These are phyloP conservation scores for Xylariaceae sp. DNA, from an alignment of 2,329 filamentous ascomycete species.

Conservation along the genomic window DNA sequence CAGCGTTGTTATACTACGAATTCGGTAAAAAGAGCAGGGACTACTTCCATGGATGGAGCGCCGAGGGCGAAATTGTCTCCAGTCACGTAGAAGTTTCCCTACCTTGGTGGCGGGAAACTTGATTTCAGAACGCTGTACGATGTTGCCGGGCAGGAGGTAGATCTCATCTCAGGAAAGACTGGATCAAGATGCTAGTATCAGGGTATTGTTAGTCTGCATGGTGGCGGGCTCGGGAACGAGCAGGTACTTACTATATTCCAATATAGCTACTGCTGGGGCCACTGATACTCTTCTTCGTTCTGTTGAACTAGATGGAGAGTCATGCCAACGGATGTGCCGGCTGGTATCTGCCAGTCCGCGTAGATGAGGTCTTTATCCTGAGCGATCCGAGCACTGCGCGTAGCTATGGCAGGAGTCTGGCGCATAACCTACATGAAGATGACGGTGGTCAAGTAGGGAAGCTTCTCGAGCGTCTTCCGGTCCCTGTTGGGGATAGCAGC, in stretches of 20 bases:
- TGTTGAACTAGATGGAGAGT: slow-evolving; percentile 18
- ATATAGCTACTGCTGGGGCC: slow-evolving; percentile 18
- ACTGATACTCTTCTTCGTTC: slow-evolving; percentile 19
- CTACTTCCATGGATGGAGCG: slow-evolving; percentile 11
- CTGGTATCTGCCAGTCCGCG: neutral
- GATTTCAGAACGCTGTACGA: slow-evolving; percentile 14
- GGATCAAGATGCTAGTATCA: too few relatives aligned
- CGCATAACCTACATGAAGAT: slow-evolving; percentile 41
- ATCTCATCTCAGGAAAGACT: slow-evolving; percentile 21
- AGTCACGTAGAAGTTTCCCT: slow-evolving; percentile 13
- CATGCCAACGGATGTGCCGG: neutral
- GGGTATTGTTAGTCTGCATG: slow-evolving; percentile 8
- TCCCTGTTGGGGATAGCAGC: slow-evolving; percentile 1
- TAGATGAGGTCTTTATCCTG: slow-evolving; percentile 20
- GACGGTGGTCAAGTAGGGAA: slow-evolving; percentile 40
- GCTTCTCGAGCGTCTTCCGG: slow-evolving; percentile 16
- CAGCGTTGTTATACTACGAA: neutral
- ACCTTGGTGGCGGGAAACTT: slow-evolving; percentile 10
- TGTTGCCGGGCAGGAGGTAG: slow-evolving; percentile 13
- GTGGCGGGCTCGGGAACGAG: slow-evolving; percentile 1
- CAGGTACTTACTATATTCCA: slow-evolving; percentile 24
- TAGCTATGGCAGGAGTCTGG: slow-evolving; percentile 36
- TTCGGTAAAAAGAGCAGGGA: slow-evolving; percentile 13
- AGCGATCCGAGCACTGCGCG: slow-evolving; percentile 37
- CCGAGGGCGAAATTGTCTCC: slow-evolving; percentile 15